Evolutionary conservation across 140 eudicot species (phyloP).

Genomic region (Anethum foeniculum): DNA sequence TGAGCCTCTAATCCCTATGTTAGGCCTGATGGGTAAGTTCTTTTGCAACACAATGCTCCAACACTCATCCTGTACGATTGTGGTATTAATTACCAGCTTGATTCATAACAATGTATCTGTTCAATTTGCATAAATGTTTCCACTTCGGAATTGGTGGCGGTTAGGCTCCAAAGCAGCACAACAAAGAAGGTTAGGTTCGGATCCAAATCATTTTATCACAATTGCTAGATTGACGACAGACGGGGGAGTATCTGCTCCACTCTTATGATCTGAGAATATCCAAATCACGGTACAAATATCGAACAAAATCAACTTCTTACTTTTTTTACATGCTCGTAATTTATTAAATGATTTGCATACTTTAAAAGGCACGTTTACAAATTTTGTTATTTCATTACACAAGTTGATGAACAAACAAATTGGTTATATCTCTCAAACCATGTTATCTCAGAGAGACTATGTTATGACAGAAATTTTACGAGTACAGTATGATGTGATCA

Average conservation of each 20-base stretch:
- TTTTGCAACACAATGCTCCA: background rate
- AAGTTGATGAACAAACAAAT: background rate
- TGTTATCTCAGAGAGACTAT: background rate
- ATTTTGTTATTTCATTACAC: too few species aligned
- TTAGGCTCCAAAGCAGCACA: background rate
- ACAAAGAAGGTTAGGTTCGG: background rate
- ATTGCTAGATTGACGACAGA: background rate
- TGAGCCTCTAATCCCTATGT: background rate
- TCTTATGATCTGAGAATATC: too few species aligned
- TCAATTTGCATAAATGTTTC: background rate
- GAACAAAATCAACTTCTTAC: too few species aligned
- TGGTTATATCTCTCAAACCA: too few species aligned
- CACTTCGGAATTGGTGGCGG: background rate
- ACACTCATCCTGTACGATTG: background rate
- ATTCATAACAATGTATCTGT: background rate
- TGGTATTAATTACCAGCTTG: background rate
- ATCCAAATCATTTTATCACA: background rate
- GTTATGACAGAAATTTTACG: constrained; percentile 4
- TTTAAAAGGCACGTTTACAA: too few species aligned
- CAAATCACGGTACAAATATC: too few species aligned
- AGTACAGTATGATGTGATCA: background rate
- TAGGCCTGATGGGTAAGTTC: background rate
- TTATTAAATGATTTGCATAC: background rate
- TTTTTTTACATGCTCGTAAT: too few species aligned
- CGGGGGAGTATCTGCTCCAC: too few species aligned